Evolutionary conservation across 116 monocot species (phyloP).

Genomic region (Cymodocea nodosa): DNA sequence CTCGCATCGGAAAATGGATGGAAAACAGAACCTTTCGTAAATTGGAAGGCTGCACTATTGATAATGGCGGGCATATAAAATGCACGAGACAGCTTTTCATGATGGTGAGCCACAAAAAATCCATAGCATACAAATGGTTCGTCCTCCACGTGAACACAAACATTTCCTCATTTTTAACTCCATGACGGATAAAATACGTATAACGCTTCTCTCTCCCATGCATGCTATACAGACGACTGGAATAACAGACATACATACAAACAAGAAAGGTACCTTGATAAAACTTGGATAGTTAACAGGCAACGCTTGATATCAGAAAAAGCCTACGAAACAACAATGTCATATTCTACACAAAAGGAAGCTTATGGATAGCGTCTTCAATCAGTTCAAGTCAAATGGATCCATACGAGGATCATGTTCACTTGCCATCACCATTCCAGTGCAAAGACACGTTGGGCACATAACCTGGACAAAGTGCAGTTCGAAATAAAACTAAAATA

Average conservation of each 20-base stretch:
- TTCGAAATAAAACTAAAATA: not conserved
- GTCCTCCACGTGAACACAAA: not conserved
- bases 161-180: no score
- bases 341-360: not conserved
- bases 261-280: no score
- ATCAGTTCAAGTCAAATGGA: conserved; percentile 55
- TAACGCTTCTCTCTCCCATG: no score
- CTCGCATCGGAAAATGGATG: no score
- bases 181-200: no score
- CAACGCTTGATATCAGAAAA: no score
- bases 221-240: no score
- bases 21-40: no score
- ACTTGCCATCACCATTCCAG: conserved; percentile 85
- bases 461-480: conserved; percentile 46
- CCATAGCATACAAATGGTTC: not conserved
- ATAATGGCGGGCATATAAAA: no score
- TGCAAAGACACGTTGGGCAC: conserved; percentile 95
- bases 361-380: not conserved
- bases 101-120: not conserved
- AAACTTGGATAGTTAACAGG: no score
- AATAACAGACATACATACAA: not conserved
- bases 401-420: conserved; percentile 87
- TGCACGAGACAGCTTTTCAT: no score
- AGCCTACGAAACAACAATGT: not conserved
- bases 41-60: no score